Conservation (phyloP, 345 rosid species). For the Hypericum perforatum region DNA sequence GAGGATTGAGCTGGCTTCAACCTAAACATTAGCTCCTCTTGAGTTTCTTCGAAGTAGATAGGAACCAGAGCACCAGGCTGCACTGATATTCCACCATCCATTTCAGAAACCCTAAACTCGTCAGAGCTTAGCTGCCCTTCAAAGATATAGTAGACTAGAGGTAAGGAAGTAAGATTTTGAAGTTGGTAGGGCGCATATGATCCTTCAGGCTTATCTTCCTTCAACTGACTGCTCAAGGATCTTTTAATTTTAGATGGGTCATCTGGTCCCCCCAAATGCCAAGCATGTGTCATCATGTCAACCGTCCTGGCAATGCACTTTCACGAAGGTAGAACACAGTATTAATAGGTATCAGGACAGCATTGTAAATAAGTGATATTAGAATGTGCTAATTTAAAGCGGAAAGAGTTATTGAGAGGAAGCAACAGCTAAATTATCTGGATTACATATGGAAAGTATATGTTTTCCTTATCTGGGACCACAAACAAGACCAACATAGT, state of each 20-base stretch:
- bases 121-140: conserved; percentile 37
- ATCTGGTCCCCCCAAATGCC: conserved; percentile 32
- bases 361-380: too few species aligned
- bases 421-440: too few species aligned
- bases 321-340: conserved; percentile 1
- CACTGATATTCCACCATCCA: conserved; percentile 39
- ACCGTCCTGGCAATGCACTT: conserved; percentile 68
- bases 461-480: too few species aligned
- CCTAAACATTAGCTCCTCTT: conserved; percentile 42
- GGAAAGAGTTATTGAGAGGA: too few species aligned
- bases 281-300: conserved; percentile 65
- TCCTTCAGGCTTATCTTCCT: conserved; percentile 36
- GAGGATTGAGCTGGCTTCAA: conserved; percentile 43
- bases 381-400: too few species aligned
- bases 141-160: conserved; percentile 53
- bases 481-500: too few species aligned
- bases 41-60: conserved; percentile 52
- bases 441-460: too few species aligned
- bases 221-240: conserved; percentile 22
- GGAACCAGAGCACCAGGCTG: conserved; percentile 71
- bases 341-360: neutral
- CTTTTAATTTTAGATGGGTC: conserved; percentile 31
- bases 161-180: conserved; percentile 82
- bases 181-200: conserved; percentile 79
- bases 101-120: conserved; percentile 32